phyloP scores from a whole-genome alignment of 352 stramenopile species.

The Globisporangium apiculatum region DNA sequence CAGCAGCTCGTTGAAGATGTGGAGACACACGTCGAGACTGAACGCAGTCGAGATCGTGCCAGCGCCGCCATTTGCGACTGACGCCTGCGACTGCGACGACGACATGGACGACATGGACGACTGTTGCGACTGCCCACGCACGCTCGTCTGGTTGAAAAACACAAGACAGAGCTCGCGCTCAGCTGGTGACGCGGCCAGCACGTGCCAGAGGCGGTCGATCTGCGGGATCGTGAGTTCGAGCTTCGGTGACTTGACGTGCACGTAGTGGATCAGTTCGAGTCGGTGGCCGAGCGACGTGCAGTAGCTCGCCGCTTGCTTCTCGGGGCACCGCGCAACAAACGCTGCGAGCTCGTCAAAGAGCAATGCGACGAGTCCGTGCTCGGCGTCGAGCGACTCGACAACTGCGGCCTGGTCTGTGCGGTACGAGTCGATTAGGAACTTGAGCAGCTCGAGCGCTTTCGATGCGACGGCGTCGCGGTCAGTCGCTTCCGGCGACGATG shows the following conservation, averaged over 20 bases:
- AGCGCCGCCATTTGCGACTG: conserved; percentile 13
- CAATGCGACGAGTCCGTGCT: conserved; percentile 64
- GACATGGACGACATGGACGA: conserved; percentile 5
- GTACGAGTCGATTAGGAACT: conserved; percentile 86
- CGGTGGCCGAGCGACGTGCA: conserved; percentile 74
- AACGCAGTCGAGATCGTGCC: conserved; percentile 69
- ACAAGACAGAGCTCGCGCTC: conserved; percentile 77
- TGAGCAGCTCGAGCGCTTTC: conserved; percentile 75
- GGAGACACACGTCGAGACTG: conserved; percentile 61
- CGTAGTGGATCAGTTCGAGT: conserved; percentile 81
- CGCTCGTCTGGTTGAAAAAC: conserved; percentile 81
- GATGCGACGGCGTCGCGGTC: conserved; percentile 43
- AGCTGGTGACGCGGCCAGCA: conserved; percentile 62
- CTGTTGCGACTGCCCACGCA: conserved; percentile 34
- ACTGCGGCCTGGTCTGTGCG: conserved; percentile 54
- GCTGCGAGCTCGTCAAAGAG: conserved; percentile 82
- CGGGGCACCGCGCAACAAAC: conserved; percentile 52
- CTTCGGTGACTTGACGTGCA: conserved; percentile 75
- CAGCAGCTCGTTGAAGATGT: conserved; percentile 81
- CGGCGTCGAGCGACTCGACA: conserved; percentile 65
- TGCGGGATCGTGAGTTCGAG: conserved; percentile 70
- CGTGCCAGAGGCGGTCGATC: conserved; percentile 68
- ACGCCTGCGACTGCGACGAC: conserved; percentile 6
- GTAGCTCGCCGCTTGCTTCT: conserved; percentile 49
- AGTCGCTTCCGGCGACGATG: background rate